A percentile compares a stretch with the other conserved stretches of the same genome.
Evolutionary conservation across 1,284 basidiomycete genomes (phyloP).

Genomic region (Dichomitus squalens): DNA sequence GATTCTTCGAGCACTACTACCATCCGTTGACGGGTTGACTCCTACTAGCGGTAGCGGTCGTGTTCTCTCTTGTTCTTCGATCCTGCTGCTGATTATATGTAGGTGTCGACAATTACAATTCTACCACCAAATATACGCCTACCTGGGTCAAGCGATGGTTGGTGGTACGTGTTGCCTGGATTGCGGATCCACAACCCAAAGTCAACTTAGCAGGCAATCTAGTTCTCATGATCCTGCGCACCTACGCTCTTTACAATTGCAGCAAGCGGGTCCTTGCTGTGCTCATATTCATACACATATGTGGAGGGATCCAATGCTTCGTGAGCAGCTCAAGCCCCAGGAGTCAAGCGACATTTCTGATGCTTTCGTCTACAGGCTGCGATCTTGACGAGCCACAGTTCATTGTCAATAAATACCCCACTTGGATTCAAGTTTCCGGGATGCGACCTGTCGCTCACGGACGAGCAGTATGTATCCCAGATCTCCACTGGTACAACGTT

Average conservation of each 20-base stretch:
- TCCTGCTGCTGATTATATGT: not conserved
- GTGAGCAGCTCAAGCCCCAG: not conserved
- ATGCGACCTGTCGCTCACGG: constrained; percentile 14
- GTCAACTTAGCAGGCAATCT: not conserved
- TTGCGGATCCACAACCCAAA: not conserved
- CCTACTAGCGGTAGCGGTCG: constrained; percentile 2
- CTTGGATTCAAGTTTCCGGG: constrained; percentile 7
- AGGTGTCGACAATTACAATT: constrained; percentile 20
- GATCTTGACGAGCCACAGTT: constrained; percentile 14
- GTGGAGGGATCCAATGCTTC: constrained; percentile 9
- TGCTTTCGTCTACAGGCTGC: constrained; percentile 1
- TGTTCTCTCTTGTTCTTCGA: not conserved
- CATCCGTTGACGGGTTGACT: not conserved
- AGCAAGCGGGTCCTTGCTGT: constrained; percentile 16
- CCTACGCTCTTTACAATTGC: constrained; percentile 23
- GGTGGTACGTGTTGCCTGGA: constrained; percentile 1
- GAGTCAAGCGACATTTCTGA: not conserved
- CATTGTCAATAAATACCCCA: constrained; percentile 5
- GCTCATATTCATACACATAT: constrained; percentile 11
- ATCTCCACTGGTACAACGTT: too few relatives aligned
- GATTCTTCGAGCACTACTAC: not conserved
- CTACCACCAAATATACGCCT: constrained; percentile 16
- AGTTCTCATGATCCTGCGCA: constrained; percentile 21
- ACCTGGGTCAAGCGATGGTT: constrained; percentile 14
- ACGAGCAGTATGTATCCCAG: constrained; percentile 11